Evolutionary conservation across 768 basidiomycete species (phyloP).

Genomic region (Albatrellus ellisii): DNA sequence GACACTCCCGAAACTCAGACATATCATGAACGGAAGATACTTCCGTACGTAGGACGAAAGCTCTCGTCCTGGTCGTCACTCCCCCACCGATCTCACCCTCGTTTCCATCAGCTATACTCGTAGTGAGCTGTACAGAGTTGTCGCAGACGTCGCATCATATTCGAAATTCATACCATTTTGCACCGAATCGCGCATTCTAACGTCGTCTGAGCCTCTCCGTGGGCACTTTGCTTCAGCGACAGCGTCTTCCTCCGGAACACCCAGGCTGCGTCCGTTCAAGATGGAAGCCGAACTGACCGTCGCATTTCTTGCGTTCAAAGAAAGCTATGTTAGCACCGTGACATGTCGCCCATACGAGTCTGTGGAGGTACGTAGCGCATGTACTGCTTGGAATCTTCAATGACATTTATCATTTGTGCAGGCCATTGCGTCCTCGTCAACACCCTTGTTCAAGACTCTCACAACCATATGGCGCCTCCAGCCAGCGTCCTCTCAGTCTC

Average conservation of each 20-base stretch:
- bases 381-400: slow-evolving; percentile 3
- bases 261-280: slow-evolving; percentile 16
- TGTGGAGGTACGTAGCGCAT: slow-evolving; percentile 49
- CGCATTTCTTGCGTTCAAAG: slow-evolving; percentile 77
- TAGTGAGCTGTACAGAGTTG: slow-evolving; percentile 70
- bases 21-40: slow-evolving; percentile 74
- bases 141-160: slow-evolving; percentile 83
- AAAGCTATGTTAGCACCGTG: slow-evolving; percentile 81
- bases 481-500: slow-evolving; percentile 32
- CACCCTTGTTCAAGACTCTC: slow-evolving; percentile 61
- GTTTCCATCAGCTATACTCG: slow-evolving; percentile 54
- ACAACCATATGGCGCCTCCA: slow-evolving; percentile 66
- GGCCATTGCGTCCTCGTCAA: slow-evolving; percentile 62
- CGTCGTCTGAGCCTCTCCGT: neutral
- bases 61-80: slow-evolving; percentile 5
- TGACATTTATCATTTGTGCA: slow-evolving; percentile 18
- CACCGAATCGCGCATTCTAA: slow-evolving; percentile 53
- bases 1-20: slow-evolving; percentile 34
- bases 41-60: slow-evolving; percentile 56
- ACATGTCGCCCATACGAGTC: slow-evolving; percentile 65
- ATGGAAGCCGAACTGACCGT: slow-evolving; percentile 83
- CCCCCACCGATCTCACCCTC: slow-evolving; percentile 4
- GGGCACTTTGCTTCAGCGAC: slow-evolving; percentile 15
- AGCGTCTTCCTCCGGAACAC: slow-evolving; percentile 18
- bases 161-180: slow-evolving; percentile 85